A percentile compares a stretch with the other conserved stretches of the same genome.
Evolutionary conservation across 768 basidiomycete genomes (phyloP).

Genomic region (Boletus rubroflammeus): DNA sequence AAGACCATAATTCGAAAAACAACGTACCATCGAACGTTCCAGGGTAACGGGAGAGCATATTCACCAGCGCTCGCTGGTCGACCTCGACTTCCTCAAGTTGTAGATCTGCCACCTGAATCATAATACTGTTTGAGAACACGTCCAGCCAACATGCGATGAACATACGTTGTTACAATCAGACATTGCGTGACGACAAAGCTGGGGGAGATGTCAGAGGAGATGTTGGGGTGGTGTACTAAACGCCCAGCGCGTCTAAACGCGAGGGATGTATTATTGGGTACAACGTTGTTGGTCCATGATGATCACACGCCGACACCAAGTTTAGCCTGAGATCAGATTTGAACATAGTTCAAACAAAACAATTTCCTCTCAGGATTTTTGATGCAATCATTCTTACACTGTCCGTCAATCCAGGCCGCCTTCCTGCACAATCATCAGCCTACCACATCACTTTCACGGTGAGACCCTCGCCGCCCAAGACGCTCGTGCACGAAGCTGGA

Average conservation of each 20-base stretch:
- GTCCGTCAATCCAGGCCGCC: background rate
- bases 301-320: background rate
- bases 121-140: background rate
- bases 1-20: background rate
- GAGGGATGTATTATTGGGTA: background rate
- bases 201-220: background rate
- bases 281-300: conserved; percentile 12
- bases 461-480: background rate
- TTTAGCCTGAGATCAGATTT: background rate
- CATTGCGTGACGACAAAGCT: background rate
- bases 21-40: conserved; percentile 8
- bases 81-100: conserved; percentile 19
- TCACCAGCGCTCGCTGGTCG: conserved; percentile 13
- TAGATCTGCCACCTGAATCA: background rate
- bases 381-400: background rate
- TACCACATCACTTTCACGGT: background rate
- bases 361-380: background rate
- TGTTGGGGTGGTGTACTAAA: background rate
- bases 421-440: background rate
- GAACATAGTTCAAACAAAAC: background rate
- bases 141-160: background rate
- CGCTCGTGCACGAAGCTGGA: background rate
- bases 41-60: conserved; percentile 19
- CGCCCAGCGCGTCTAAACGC: background rate
- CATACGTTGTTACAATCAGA: background rate